Conservation (phyloP, 2,329 filamentous ascomycete species). For the Colletotrichum coccodes region DNA sequence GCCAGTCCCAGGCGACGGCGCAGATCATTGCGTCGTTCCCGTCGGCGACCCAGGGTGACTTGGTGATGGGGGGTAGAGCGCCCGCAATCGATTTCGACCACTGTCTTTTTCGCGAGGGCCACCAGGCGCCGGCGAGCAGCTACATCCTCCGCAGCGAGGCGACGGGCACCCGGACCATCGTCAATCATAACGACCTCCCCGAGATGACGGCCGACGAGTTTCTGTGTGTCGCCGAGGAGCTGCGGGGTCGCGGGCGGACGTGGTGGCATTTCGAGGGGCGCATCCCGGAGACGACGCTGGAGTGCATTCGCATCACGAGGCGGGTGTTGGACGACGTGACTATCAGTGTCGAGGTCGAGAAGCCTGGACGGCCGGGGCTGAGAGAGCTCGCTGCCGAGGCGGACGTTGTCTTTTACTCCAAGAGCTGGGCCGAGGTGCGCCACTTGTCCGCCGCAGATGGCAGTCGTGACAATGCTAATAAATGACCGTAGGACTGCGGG, state of each 20-base stretch:
- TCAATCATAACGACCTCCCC: slow-evolving; percentile 74
- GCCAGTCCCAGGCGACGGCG: slow-evolving; percentile 58
- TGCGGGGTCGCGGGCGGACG: slow-evolving; percentile 49
- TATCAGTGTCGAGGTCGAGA: slow-evolving; percentile 79
- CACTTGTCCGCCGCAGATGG: background rate
- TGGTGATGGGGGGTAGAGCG: slow-evolving; percentile 50
- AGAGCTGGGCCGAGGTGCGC: slow-evolving; percentile 74
- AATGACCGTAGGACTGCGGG: slow-evolving; percentile 40
- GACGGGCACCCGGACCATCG: slow-evolving; percentile 73
- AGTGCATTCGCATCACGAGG: slow-evolving; percentile 68
- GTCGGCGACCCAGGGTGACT: slow-evolving; percentile 45
- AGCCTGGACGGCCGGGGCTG: slow-evolving; percentile 70
- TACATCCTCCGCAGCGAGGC: slow-evolving; percentile 73
- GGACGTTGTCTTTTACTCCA: slow-evolving; percentile 80
- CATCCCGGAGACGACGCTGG: slow-evolving; percentile 67
- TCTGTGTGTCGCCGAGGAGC: slow-evolving; percentile 47
- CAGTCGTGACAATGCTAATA: background rate
- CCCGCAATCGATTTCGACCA: slow-evolving; percentile 58
- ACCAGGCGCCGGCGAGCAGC: slow-evolving; percentile 70
- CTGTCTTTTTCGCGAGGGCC: slow-evolving; percentile 68
- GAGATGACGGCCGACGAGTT: slow-evolving; percentile 77
- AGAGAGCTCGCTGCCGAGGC: slow-evolving; percentile 68
- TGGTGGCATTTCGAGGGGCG: slow-evolving; percentile 80
- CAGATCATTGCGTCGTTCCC: slow-evolving; percentile 67
- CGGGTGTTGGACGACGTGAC: slow-evolving; percentile 25